Evolutionary conservation across 1,139 yeast genomes (phyloP).

Genomic region (Kodamaea anthophila): DNA sequence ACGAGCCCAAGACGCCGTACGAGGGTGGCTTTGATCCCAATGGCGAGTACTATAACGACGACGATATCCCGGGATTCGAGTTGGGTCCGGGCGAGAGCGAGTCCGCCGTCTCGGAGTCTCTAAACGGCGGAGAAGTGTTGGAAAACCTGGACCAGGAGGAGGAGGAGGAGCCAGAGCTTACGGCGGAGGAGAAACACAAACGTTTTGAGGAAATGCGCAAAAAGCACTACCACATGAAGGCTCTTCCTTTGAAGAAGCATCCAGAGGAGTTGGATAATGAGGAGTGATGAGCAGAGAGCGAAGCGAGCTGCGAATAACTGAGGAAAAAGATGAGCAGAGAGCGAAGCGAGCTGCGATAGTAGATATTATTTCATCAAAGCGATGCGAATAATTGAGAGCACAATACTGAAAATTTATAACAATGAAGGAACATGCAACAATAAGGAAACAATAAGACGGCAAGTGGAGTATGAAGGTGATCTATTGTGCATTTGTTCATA

Average conservation of each 20-base stretch:
- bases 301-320: too few relatives aligned
- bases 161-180: conserved; percentile 31
- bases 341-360: too few relatives aligned
- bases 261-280: too few relatives aligned
- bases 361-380: too few relatives aligned
- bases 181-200: conserved; percentile 59
- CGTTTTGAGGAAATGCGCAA: conserved; percentile 72
- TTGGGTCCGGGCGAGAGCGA: conserved; percentile 39
- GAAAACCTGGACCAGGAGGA: conserved; percentile 26
- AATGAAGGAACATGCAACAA: too few relatives aligned
- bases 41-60: conserved; percentile 68
- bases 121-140: conserved; percentile 35
- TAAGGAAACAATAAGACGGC: too few relatives aligned
- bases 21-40: conserved; percentile 88
- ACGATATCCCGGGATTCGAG: conserved; percentile 32
- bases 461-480: too few relatives aligned
- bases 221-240: conserved; percentile 71
- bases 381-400: too few relatives aligned
- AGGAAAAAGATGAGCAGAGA: too few relatives aligned
- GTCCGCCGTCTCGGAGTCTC: conserved; percentile 28
- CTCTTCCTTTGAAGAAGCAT: conserved; percentile 40
- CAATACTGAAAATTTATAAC: too few relatives aligned
- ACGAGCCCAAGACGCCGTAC: conserved; percentile 96
- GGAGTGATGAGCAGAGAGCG: too few relatives aligned
- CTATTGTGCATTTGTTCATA: too few relatives aligned